Evolutionary conservation across 2,329 filamentous ascomycete species (phyloP).

Genomic region (Cyanodermella asteris): DNA sequence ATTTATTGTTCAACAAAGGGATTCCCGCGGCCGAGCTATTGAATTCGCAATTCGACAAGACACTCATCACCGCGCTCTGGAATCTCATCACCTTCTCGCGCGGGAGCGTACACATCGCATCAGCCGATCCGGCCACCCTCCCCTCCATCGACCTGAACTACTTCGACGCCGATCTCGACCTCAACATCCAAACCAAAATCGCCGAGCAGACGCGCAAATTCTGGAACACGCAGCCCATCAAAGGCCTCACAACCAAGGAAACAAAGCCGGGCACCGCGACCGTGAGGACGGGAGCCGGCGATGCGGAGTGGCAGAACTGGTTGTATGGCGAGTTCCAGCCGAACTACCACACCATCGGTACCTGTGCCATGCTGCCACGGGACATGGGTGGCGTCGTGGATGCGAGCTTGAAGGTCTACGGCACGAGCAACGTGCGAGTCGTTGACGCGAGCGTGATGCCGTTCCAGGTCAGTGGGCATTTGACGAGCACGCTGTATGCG

Average conservation of each 20-base stretch:
- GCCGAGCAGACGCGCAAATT: no score
- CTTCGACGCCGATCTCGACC: slow-evolving; percentile 12
- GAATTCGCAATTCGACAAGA: no score
- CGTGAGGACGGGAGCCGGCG: no score
- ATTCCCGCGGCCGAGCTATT: not conserved
- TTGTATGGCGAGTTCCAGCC: slow-evolving; percentile 26
- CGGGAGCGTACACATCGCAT: slow-evolving; percentile 14
- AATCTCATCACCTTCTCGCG: slow-evolving; percentile 9
- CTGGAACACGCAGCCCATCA: no score
- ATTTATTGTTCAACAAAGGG: no score
- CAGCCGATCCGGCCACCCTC: slow-evolving; percentile 5
- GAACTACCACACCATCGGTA: slow-evolving; percentile 11
- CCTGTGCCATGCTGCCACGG: slow-evolving; percentile 14
- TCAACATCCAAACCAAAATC: no score
- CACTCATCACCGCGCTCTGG: no score
- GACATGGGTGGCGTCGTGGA: slow-evolving; percentile 14
- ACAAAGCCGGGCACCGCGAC: no score
- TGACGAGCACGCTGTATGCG: slow-evolving; percentile 12
- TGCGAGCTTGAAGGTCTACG: slow-evolving; percentile 11
- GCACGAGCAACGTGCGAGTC: slow-evolving; percentile 11
- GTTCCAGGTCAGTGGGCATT: slow-evolving; percentile 14
- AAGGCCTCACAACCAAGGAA: no score
- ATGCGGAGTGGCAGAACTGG: slow-evolving; percentile 11
- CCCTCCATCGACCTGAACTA: slow-evolving; percentile 11
- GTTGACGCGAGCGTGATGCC: slow-evolving; percentile 13